Conservation (phyloP, 2,329 filamentous ascomycete genomes). For the Apiospora phragmitis region DNA sequence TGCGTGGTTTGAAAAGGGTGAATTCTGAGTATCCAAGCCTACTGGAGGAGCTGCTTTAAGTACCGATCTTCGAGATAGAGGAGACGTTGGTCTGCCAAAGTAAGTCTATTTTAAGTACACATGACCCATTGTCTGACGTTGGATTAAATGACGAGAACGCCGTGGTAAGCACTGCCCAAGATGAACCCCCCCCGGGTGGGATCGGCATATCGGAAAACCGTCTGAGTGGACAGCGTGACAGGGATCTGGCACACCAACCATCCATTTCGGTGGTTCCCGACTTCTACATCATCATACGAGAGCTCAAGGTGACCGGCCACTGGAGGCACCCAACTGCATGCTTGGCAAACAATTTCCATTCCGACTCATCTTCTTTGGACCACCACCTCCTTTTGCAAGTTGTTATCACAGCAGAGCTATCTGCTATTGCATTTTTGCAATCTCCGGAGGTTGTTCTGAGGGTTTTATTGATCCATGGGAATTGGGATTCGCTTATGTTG, state of each 20-base stretch:
- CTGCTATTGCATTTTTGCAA: too few species aligned
- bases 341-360: too few species aligned
- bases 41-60: not conserved
- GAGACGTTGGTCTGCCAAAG: not conserved
- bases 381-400: too few species aligned
- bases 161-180: not conserved
- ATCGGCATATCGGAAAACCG: not conserved
- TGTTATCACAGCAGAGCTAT: too few species aligned
- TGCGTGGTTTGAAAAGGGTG: not conserved
- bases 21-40: not conserved
- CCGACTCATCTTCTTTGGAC: too few species aligned
- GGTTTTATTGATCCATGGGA: too few species aligned
- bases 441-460: too few species aligned
- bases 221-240: not conserved
- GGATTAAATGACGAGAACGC: not conserved
- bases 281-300: not conserved
- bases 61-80: not conserved
- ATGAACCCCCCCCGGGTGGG: not conserved
- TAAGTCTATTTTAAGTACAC: not conserved
- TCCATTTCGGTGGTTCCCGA: not conserved
- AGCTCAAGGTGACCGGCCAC: not conserved
- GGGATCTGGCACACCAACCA: not conserved
- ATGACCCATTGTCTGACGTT: not conserved
- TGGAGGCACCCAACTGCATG: not conserved
- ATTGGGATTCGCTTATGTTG: too few species aligned